Percentiles rank a stretch among this genome's conserved stretches.
Conservation (phyloP, 306 rosid genomes). For the Quercus rubra region DNA sequence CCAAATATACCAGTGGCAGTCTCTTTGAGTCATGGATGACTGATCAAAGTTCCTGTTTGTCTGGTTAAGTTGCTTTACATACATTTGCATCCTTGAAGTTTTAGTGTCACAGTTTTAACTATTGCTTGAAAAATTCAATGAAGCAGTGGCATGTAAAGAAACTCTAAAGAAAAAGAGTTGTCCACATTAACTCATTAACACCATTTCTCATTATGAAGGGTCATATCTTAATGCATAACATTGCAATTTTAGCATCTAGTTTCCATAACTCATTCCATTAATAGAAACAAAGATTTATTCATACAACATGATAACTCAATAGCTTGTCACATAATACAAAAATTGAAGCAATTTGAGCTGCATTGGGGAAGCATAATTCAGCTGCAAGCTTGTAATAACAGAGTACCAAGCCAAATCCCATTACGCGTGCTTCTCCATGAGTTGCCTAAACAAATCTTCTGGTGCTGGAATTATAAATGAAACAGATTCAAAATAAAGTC, state of each 20-base stretch:
- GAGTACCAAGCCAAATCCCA: not conserved
- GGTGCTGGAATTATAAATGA: slow-evolving; percentile 39
- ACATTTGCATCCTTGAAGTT: not conserved
- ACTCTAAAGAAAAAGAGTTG: not conserved
- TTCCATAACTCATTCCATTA: not conserved
- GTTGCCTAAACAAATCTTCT: slow-evolving; percentile 45
- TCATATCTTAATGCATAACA: not conserved
- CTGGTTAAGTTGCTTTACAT: not conserved
- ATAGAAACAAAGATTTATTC: slow-evolving; percentile 7
- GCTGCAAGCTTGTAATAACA: not conserved
- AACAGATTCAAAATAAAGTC: not conserved
- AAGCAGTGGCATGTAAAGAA: not conserved
- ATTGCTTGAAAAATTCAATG: not conserved
- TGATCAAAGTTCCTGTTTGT: not conserved
- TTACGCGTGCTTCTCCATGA: slow-evolving; percentile 48
- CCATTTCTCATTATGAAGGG: not conserved
- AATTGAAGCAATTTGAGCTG: not conserved
- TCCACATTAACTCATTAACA: not conserved
- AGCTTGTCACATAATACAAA: not conserved
- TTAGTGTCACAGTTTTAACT: not conserved
- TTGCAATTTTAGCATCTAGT: not conserved
- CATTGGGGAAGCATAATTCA: not conserved
- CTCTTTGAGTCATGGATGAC: not conserved
- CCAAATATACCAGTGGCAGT: too few relatives aligned
- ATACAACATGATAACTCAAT: not conserved